Conservation (phyloP, 2,329 filamentous ascomycete species). For the Coniochaeta hoffmannii region DNA sequence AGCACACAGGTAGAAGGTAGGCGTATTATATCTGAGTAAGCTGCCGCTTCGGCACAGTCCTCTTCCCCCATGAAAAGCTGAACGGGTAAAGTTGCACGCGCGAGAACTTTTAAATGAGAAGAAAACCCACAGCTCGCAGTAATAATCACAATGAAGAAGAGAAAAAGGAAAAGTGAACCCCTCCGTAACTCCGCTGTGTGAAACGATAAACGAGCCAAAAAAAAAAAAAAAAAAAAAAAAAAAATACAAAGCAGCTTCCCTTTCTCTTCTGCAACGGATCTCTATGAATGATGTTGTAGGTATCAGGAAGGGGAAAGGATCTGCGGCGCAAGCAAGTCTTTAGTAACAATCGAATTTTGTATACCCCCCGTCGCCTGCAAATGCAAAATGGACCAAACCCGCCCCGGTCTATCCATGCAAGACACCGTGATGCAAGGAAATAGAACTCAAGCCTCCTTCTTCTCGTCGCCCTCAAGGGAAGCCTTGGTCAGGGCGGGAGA, state of each 20-base stretch:
- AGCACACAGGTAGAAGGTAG: background rate
- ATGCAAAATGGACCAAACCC: conserved; percentile 36
- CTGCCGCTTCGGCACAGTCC: background rate
- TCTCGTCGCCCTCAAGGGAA: conserved; percentile 42
- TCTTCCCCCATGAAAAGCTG: background rate
- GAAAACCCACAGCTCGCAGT: background rate
- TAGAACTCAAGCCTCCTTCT: conserved; percentile 39
- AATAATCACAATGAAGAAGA: background rate
- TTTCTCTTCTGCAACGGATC: conserved; percentile 22
- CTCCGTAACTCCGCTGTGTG: background rate
- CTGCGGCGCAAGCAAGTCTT: conserved; percentile 36
- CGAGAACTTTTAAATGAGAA: background rate
- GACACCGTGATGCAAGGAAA: conserved; percentile 21
- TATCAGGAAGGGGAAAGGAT: conserved; percentile 38
- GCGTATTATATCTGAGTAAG: background rate
- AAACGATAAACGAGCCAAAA: too few species aligned
- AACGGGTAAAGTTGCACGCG: background rate
- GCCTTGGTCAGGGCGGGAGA: conserved; percentile 61
- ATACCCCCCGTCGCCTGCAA: conserved; percentile 31
- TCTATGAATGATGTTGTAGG: conserved; percentile 37
- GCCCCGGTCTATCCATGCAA: conserved; percentile 46
- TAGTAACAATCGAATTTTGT: conserved; percentile 33
- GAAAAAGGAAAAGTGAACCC: background rate
- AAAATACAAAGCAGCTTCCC: conserved; percentile 1
- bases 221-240: conserved; percentile 1